These are phyloP conservation scores for Sclerotinia minor DNA, from an alignment of 2,329 filamentous ascomycete genomes.

Conservation along the genomic window DNA sequence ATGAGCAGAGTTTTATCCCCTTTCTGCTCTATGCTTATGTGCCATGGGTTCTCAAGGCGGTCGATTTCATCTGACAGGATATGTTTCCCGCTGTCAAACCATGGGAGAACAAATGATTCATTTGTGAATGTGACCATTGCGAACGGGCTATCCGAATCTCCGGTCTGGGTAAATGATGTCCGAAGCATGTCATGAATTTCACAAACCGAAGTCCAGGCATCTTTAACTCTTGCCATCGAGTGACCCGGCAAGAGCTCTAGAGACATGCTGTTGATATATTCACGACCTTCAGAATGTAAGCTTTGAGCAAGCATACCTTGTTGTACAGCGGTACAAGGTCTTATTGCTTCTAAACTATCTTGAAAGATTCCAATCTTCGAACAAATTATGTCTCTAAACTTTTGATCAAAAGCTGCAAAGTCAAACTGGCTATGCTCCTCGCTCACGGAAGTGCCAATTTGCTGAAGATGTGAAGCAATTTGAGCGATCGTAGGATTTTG, in stretches of 20 bases:
- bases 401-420: constrained; percentile 52
- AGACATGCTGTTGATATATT: constrained; percentile 75
- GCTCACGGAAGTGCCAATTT: constrained; percentile 8
- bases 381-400: constrained; percentile 43
- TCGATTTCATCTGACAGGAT: constrained; percentile 6
- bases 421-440: constrained; percentile 44
- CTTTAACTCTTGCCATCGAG: constrained; percentile 46
- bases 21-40: constrained; percentile 28
- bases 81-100: constrained; percentile 38
- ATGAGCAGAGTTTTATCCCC: constrained; percentile 28
- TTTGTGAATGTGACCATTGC: constrained; percentile 68
- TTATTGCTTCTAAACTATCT: constrained; percentile 54
- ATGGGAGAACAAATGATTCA: constrained; percentile 44
- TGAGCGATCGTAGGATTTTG: constrained; percentile 54
- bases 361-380: constrained; percentile 29
- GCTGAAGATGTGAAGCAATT: constrained; percentile 32
- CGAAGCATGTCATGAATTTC: constrained; percentile 69
- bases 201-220: constrained; percentile 61
- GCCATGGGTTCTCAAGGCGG: constrained; percentile 37
- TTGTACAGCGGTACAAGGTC: constrained; percentile 80
- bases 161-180: constrained; percentile 67
- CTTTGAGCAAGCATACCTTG: constrained; percentile 78
- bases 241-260: constrained; percentile 51
- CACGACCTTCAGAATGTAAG: constrained; percentile 60
- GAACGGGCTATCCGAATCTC: constrained; percentile 62